Evolutionary conservation across 2,329 filamentous ascomycete genomes (phyloP).

Genomic region (Huntiella bhutanensis): DNA sequence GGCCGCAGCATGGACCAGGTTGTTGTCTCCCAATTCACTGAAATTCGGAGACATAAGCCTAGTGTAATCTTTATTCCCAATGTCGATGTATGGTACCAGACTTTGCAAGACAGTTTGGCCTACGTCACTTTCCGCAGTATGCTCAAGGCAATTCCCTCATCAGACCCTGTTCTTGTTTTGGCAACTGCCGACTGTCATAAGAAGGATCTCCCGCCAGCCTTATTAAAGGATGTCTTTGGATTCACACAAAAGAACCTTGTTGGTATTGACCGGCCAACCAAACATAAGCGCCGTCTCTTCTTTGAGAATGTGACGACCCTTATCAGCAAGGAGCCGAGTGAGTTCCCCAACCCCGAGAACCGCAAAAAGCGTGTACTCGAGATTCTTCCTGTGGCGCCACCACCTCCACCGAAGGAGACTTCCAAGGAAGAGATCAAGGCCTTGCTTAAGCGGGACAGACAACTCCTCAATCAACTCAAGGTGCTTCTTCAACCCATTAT

Average conservation of each 20-base stretch:
- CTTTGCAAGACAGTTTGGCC: slow-evolving; percentile 40
- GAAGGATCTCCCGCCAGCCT: slow-evolving; percentile 39
- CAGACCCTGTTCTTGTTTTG: slow-evolving; percentile 72
- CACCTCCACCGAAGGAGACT: slow-evolving; percentile 44
- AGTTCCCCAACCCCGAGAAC: slow-evolving; percentile 73
- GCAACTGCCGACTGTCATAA: slow-evolving; percentile 59
- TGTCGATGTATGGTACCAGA: slow-evolving; percentile 69
- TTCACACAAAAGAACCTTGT: slow-evolving; percentile 66
- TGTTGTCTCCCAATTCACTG: slow-evolving; percentile 75
- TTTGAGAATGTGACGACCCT: slow-evolving; percentile 59
- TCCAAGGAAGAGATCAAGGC: slow-evolving; percentile 66
- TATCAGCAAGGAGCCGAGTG: slow-evolving; percentile 57
- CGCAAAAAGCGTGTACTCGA: slow-evolving; percentile 76
- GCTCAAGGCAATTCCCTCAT: slow-evolving; percentile 65
- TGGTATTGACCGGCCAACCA: slow-evolving; percentile 46
- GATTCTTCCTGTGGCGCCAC: slow-evolving; percentile 54
- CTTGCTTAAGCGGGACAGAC: slow-evolving; percentile 64
- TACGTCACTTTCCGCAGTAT: slow-evolving; percentile 71
- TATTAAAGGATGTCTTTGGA: slow-evolving; percentile 66
- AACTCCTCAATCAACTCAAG: slow-evolving; percentile 73
- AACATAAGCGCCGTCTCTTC: slow-evolving; percentile 52
- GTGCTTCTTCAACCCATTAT: slow-evolving; percentile 82
- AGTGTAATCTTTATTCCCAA: slow-evolving; percentile 90
- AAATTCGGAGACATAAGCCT: slow-evolving; percentile 85
- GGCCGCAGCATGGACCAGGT: slow-evolving; percentile 70